Evolutionary conservation across 805 yeast genomes (phyloP), one percentile per base, ranked within the genome.

Genomic region (Hanseniaspora guilliermondii): DNA sequence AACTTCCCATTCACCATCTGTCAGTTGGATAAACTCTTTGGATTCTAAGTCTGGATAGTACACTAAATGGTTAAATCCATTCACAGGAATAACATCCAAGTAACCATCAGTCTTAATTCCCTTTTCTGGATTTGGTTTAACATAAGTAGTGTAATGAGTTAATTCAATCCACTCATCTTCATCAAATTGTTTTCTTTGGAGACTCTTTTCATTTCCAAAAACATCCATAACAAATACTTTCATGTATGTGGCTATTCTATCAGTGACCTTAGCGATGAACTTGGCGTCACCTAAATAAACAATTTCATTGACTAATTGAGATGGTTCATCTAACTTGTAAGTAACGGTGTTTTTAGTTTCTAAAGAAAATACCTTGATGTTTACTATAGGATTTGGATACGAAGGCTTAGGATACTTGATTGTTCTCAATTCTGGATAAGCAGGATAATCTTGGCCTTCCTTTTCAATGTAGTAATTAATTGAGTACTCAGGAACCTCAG

Each of bases 1-100:
- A n/a, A 93, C 95, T 66, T 93, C 98, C 95, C 96, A 93, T 0
- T 76, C 68, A 6, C 98, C 98, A 3, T 67, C 56, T 1, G 93
- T 85, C 47, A 95, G 74, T 22, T 83, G 65, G 2, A 61, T 61
- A 3, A 87, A 87, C 16, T 68, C 66, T 0, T 78, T 58, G 5
- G 82, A 65, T 25, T 75, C 72, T 2, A 87, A 79, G 5, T 95
- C 93, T 2, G 85, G 72, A 64, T 80, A 93, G 66, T 84, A 89
- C 0, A 88, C 97, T 58, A 93, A 71, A 66, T 93, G 98, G 56
- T 74, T 73, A 60, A 62, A 80, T 0, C 86, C 86, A 57, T 78
- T 73, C 25, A 78, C 71, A 5, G 80, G 80, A 17, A 83, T 70
- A 1, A 89, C 76, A 65, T 93, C 98, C 56, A 93, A 77, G 67